phyloP scores from a whole-genome alignment of 1,284 basidiomycete genomes.

The Neonothopanus nambi region DNA sequence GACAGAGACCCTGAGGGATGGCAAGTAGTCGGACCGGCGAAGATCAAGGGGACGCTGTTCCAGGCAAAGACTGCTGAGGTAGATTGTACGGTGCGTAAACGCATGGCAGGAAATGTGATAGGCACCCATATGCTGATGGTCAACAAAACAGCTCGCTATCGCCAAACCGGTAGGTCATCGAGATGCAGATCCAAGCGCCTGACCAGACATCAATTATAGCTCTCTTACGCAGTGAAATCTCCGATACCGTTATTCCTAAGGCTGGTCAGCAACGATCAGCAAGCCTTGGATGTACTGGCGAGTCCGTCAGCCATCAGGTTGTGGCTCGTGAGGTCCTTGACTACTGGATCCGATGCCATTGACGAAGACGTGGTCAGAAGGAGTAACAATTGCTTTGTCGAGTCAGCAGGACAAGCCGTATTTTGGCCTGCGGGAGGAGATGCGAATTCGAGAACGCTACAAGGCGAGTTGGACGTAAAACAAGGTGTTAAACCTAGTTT shows the following conservation, averaged over 20 bases:
- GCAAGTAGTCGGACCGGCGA: conserved; percentile 39
- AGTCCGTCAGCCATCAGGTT: conserved; percentile 37
- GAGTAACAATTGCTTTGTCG: conserved; percentile 48
- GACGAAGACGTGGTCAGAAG: conserved; percentile 38
- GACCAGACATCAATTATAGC: conserved; percentile 28
- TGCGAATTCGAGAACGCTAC: conserved; percentile 36
- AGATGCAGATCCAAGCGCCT: background rate
- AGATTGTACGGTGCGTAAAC: conserved; percentile 38
- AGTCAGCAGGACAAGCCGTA: conserved; percentile 41
- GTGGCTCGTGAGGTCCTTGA: conserved; percentile 37
- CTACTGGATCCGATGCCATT: conserved; percentile 46
- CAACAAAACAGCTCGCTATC: conserved; percentile 44
- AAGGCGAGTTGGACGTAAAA: conserved; percentile 53
- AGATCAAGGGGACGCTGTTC: conserved; percentile 45
- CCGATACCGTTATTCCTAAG: conserved; percentile 50
- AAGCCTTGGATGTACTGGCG: conserved; percentile 51
- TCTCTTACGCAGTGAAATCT: conserved; percentile 48
- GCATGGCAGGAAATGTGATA: background rate
- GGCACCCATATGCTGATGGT: conserved; percentile 2
- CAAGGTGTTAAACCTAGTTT: conserved; percentile 51
- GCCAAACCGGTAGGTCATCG: conserved; percentile 49
- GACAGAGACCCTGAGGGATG: conserved; percentile 49
- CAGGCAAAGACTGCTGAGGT: conserved; percentile 38
- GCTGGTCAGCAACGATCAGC: conserved; percentile 42
- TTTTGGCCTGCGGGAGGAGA: conserved; percentile 48